Base-by-base conservation (phyloP, 768 basidiomycete genomes). In the Cyclocybe cylindracea region DNA sequence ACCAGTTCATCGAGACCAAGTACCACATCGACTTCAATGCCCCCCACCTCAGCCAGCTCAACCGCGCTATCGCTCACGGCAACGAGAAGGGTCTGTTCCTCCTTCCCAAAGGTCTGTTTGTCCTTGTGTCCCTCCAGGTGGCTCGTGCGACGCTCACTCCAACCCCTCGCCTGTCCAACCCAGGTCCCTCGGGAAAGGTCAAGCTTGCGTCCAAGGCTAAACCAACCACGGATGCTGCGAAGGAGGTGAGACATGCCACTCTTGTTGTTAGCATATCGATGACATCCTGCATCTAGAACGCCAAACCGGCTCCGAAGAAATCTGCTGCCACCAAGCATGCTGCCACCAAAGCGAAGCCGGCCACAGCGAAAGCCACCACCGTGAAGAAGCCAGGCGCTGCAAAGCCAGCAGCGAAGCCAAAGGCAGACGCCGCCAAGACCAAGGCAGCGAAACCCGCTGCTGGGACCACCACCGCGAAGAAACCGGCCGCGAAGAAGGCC, bases 21-120 rank as follows among this genome's bases (percentile, higher is more conserved):
- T 96, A 93, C 76, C 84, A 84, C 64, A 76, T 96, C 59, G 82
- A 85, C 62, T 79, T 91, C 60, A 86, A 84, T 59, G 80, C 85
- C 56, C 73, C 89, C 9, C 83, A 90, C 66, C 78, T 78, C 59
- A 84, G 78, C 55, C 61, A 91, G 72, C 82, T 97, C 67, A 87
- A 85, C 66, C 84, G 83, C 54, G 93, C 94, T 56, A 94, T 97
- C 70, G 75, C 75, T 5, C 65, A 71, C 18, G 78, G 78, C 36
- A 74, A 67, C 57, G 78, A 78, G 64, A 76, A 75, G 54, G 77
- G 77, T 16, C 72, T 71, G 46, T 79, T 80, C 56, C 60, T 70
- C 36, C 71, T 80, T n/a, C 79, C 79, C 45, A 80, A 79, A 67
- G 79, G 79, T 75, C 45, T 13, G 67, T 46, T 19, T 29, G 33